Percentiles rank a stretch among this genome's conserved stretches.
These are phyloP conservation scores for Solanum tacnaense DNA, from an alignment of 257 asterid genomes.

Conservation along the genomic window DNA sequence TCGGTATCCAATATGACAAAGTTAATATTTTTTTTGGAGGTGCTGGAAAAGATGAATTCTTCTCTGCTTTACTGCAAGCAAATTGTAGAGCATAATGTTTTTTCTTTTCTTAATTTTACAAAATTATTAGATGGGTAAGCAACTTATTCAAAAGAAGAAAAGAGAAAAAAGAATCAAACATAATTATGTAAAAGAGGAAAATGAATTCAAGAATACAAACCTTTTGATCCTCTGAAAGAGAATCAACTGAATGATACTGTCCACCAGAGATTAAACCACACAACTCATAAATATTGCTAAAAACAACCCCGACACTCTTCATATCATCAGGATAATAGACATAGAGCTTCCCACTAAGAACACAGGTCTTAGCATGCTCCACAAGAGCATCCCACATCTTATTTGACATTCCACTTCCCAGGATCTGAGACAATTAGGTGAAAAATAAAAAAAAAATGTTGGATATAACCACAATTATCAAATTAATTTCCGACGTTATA, in stretches of 20 bases:
- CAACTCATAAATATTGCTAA: conserved; percentile 66
- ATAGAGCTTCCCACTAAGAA: conserved; percentile 69
- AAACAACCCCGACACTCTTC: conserved; percentile 67
- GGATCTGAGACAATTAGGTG: conserved; percentile 39
- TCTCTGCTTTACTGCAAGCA: background rate
- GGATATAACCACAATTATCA: background rate
- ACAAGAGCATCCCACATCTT: conserved; percentile 96
- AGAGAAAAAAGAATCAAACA: background rate
- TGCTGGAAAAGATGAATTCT: background rate
- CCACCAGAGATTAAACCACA: conserved; percentile 78
- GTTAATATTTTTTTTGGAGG: background rate
- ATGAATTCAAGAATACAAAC: conserved; percentile 28
- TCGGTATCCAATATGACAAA: background rate
- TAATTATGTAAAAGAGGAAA: background rate
- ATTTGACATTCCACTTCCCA: conserved; percentile 96
- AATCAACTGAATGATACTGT: conserved; percentile 58
- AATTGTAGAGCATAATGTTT: background rate
- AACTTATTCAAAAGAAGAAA: background rate
- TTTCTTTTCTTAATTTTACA: background rate
- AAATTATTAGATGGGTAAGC: background rate
- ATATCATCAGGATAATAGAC: conserved; percentile 84
- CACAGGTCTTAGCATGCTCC: conserved; percentile 92
- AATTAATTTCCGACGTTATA: background rate
- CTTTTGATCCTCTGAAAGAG: conserved; percentile 78
- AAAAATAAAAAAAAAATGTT: background rate